These are phyloP conservation scores for Globisporangium spinosum DNA, from an alignment of 352 stramenopile genomes.

Conservation along the genomic window DNA sequence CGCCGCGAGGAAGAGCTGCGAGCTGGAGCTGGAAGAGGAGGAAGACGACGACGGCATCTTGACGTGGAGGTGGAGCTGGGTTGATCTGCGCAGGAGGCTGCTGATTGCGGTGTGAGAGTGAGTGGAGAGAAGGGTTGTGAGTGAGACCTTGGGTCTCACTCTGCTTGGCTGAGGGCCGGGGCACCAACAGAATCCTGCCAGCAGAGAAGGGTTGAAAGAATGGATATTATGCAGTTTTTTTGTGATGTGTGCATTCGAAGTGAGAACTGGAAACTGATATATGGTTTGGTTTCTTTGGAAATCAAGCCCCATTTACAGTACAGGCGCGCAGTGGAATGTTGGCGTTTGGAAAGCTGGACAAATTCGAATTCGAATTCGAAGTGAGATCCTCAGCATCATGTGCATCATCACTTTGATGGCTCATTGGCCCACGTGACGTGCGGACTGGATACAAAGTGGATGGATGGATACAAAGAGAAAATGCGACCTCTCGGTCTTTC, in stretches of 20 bases:
- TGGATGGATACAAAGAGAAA: not conserved
- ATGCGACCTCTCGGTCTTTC: not conserved
- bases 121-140: not conserved
- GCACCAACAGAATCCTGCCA: not conserved
- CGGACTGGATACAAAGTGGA: not conserved
- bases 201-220: not conserved
- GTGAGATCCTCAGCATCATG: not conserved
- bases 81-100: not conserved
- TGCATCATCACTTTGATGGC: not conserved
- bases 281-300: not conserved
- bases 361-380: not conserved
- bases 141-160: not conserved
- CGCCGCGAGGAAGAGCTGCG: slow-evolving; percentile 1
- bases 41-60: not conserved
- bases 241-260: not conserved
- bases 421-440: not conserved
- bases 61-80: not conserved
- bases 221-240: not conserved
- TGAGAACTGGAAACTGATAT: not conserved
- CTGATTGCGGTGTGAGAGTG: not conserved
- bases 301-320: not conserved
- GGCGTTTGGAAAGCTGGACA: too few species aligned
- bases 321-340: too few species aligned
- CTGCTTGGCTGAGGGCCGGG: too few species aligned
- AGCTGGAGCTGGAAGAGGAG: not conserved